phyloP scores from a whole-genome alignment of 495 filamentous ascomycete species.

The Ascobolus immersus region DNA sequence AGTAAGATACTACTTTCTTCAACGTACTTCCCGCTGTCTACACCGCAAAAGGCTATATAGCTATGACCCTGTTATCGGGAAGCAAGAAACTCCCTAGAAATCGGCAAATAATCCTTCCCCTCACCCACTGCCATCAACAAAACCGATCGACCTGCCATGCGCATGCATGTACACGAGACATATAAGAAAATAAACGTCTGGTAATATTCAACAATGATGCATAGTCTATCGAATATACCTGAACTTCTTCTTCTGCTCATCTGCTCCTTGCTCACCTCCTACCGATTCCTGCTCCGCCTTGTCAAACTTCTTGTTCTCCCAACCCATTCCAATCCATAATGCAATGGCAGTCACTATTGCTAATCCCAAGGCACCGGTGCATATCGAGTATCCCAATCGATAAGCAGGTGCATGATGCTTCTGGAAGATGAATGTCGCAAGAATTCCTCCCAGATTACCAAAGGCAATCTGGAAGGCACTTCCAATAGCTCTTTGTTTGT shows the following conservation, averaged over 20 bases:
- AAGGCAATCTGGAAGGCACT: slow-evolving; percentile 77
- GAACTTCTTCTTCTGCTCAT: slow-evolving; percentile 46
- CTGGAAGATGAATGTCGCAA: slow-evolving; percentile 63
- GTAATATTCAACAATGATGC: too few relatives aligned
- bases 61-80: too few relatives aligned
- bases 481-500: slow-evolving; percentile 60
- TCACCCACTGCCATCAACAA: too few relatives aligned
- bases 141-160: too few relatives aligned
- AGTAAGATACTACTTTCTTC: too few relatives aligned
- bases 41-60: too few relatives aligned
- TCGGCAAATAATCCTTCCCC: too few relatives aligned
- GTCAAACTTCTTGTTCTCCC: slow-evolving; percentile 41
- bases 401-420: slow-evolving; percentile 41
- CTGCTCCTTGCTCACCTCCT: slow-evolving; percentile 30
- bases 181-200: too few relatives aligned
- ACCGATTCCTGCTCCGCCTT: slow-evolving; percentile 19
- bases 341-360: slow-evolving; percentile 31
- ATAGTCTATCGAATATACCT: too few relatives aligned
- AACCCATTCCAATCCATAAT: slow-evolving; percentile 33
- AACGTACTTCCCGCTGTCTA: too few relatives aligned
- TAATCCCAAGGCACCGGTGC: slow-evolving; percentile 45
- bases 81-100: too few relatives aligned
- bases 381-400: slow-evolving; percentile 51
- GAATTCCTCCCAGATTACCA: slow-evolving; percentile 86
- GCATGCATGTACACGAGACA: too few relatives aligned